Conservation (phyloP, 148 eudicot species). For the Drosera capensis region DNA sequence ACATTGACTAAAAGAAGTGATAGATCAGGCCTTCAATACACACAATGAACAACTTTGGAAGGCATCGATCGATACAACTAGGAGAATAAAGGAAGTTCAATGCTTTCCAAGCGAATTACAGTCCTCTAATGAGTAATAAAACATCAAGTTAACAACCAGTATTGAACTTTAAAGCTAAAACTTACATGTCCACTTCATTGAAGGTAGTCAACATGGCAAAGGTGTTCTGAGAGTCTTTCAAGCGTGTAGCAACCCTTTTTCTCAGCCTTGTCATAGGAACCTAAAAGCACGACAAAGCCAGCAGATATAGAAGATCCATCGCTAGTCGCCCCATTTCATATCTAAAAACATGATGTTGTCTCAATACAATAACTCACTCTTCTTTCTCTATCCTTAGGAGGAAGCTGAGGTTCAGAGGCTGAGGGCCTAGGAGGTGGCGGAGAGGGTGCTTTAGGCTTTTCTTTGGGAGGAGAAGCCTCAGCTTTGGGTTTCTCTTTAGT, state of each 20-base stretch:
- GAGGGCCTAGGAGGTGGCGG: constrained; percentile 29
- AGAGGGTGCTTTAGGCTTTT: constrained; percentile 37
- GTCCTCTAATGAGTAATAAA: too few relatives aligned
- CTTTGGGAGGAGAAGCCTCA: constrained; percentile 15
- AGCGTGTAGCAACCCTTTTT: constrained; percentile 79
- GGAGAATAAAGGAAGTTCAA: too few relatives aligned
- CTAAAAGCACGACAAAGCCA: constrained; percentile 15
- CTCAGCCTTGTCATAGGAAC: constrained; percentile 93
- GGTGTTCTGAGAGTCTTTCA: constrained; percentile 89
- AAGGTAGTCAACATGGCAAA: constrained; percentile 83
- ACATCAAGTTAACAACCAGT: neutral
- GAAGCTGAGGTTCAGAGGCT: constrained; percentile 65
- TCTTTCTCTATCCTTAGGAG: constrained; percentile 92
- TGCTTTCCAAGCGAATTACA: too few relatives aligned
- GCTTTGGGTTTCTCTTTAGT: constrained; percentile 3
- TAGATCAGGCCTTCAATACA: too few relatives aligned
- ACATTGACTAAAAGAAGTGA: too few relatives aligned
- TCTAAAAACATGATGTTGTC: neutral
- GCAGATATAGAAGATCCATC: neutral
- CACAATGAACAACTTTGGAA: too few relatives aligned
- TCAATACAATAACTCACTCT: constrained; percentile 37
- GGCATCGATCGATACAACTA: too few relatives aligned
- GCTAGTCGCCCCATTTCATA: too few relatives aligned
- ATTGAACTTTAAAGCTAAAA: neutral
- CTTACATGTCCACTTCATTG: constrained; percentile 86